These are phyloP conservation scores for Cicer pinnatifidum DNA, from an alignment of 306 rosid species.

Conservation along the genomic window DNA sequence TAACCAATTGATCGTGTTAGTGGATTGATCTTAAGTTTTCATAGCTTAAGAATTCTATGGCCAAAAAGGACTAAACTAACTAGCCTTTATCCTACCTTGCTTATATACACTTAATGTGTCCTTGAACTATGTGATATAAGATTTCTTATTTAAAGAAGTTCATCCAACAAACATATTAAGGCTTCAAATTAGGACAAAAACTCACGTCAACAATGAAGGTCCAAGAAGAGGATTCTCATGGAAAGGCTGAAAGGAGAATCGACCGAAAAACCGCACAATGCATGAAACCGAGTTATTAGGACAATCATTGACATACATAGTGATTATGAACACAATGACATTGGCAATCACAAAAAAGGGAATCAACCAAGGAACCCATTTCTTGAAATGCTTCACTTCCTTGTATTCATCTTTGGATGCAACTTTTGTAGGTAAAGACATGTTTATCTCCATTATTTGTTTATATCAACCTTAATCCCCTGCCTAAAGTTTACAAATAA, in stretches of 20 bases:
- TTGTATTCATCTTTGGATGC: conserved; percentile 43
- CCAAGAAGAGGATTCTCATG: conserved; percentile 93
- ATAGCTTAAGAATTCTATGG: too few species aligned
- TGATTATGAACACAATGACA: conserved; percentile 57
- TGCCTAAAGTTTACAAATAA: conserved; percentile 48
- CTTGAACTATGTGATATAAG: too few species aligned
- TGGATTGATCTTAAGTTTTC: too few species aligned
- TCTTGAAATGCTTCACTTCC: conserved; percentile 71
- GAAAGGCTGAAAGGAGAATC: conserved; percentile 90
- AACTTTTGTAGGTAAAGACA: conserved; percentile 44
- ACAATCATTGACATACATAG: conserved; percentile 91
- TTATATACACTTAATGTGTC: too few species aligned
- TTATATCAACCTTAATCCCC: conserved; percentile 47
- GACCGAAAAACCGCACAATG: conserved; percentile 70
- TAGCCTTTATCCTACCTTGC: too few species aligned
- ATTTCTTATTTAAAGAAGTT: too few species aligned
- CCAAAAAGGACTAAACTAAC: too few species aligned
- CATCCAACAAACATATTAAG: too few species aligned
- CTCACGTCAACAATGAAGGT: conserved; percentile 83
- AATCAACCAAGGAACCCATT: conserved; percentile 82
- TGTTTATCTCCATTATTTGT: conserved; percentile 49
- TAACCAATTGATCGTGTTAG: too few species aligned
- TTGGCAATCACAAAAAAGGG: conserved; percentile 74
- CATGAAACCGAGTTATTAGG: conserved; percentile 76
- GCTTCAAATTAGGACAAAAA: neutral